phyloP scores from a whole-genome alignment of 2,329 filamentous ascomycete species.

The Colletotrichum abscissum region DNA sequence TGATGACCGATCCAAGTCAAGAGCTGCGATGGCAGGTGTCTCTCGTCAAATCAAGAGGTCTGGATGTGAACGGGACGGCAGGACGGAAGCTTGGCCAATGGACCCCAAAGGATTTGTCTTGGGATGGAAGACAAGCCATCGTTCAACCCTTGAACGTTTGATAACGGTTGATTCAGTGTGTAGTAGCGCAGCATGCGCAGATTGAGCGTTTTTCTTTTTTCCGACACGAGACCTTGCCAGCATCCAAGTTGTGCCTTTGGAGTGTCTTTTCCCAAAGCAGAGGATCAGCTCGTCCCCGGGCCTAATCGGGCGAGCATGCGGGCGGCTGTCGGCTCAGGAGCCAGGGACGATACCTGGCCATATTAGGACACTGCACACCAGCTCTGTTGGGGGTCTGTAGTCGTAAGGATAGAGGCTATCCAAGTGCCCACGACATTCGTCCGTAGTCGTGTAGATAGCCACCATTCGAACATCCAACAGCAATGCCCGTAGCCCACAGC shows the following conservation, averaged over 20 bases:
- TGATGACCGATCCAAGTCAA: constrained; percentile 19
- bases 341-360: constrained; percentile 7
- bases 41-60: constrained; percentile 1
- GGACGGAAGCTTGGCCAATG: constrained; percentile 1
- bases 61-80: constrained; percentile 13
- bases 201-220: neutral
- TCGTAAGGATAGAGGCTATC: neutral
- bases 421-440: neutral
- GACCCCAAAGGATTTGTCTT: neutral
- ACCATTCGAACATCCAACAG: neutral
- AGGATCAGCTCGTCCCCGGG: constrained; percentile 16
- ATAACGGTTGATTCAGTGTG: neutral
- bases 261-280: neutral
- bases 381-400: neutral
- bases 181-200: neutral
- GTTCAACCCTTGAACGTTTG: neutral
- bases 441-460: neutral
- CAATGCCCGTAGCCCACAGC: neutral
- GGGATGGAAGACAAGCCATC: constrained; percentile 8
- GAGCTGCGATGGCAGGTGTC: constrained; percentile 33
- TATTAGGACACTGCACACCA: constrained; percentile 4
- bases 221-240: neutral
- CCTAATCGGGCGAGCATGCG: constrained; percentile 1
- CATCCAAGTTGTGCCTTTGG: neutral
- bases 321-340: constrained; percentile 6